Base-by-base conservation (phyloP, 352 stramenopile species). In the Blastocystis sp. region DNA sequence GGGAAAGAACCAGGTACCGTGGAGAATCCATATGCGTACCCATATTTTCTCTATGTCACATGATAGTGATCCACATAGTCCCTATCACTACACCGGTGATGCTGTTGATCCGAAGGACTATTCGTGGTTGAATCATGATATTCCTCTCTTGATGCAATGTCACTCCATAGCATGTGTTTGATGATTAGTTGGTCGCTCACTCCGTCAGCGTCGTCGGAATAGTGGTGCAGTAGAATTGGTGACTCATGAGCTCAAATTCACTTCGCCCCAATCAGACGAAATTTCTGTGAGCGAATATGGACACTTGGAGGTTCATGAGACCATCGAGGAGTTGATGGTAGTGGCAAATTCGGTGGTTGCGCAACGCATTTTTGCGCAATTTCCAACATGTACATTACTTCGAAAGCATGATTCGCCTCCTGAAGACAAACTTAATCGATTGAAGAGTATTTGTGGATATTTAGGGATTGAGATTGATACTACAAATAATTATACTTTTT, bases 321-420 rank as follows among this genome's bases (percentile, higher is more conserved):
- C 77, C 0, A 90, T 90, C 58, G 84, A 90, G 42, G 84, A 90
- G 19, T 42, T 79, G 62, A 90, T 90, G 84, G 59, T 90, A 7
- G 30, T 90, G 27, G 84, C 84, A 27, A 90, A 90, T 79, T 66
- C n/a, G 13, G 37, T 66, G 5, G 84, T 90, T 0, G 84, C 84
- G 1, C 60, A 90, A 79, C 40, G 17, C 24, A 51, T 90, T 13
- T 27, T 56, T 78, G 33, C 58, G 56, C 37, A 81, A 7, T 88
- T 88, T 22, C 77, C 77, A 11, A 40, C 58, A 0, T 59, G 35
- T 30, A 24, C 77, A 37, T 48, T 88, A 59, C 77, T 88, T 9
- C 77, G 77, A 58, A 73, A 88, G 37, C 77, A 88, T 44, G 62
- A 79, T 22, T 3, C 44, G 15, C 77, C 77, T 62, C 77, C 77